Evolutionary conservation across 2,329 filamentous ascomycete genomes (phyloP).

Genomic region (Pyrenophora seminiperda): DNA sequence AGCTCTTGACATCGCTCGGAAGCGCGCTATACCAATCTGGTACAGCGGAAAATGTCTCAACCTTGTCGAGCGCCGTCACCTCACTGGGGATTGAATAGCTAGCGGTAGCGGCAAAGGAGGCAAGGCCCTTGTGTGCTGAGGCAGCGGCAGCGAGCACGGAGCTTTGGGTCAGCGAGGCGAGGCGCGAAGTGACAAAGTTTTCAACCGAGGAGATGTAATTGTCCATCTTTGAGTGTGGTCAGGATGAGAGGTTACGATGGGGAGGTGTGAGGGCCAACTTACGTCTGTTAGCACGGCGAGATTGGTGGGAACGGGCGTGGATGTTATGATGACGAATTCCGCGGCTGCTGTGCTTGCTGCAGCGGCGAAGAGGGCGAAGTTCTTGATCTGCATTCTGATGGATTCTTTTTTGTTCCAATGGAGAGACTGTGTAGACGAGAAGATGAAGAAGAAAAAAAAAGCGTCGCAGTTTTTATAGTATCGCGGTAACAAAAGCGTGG

Average conservation of each 20-base stretch:
- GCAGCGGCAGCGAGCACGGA: conserved; percentile 19
- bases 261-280: not conserved
- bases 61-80: conserved; percentile 19
- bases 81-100: conserved; percentile 20
- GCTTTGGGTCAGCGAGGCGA: conserved; percentile 21
- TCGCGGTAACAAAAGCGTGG: not conserved
- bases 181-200: conserved; percentile 15
- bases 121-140: conserved; percentile 25
- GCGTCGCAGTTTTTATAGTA: too few relatives aligned
- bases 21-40: conserved; percentile 33
- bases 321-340: conserved; percentile 31
- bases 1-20: conserved; percentile 30
- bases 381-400: conserved; percentile 26
- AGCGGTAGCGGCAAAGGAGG: conserved; percentile 30
- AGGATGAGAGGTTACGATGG: not conserved
- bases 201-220: conserved; percentile 21
- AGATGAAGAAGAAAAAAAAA: not conserved
- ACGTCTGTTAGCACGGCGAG: conserved; percentile 25
- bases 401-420: not conserved
- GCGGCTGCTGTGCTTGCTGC: conserved; percentile 25
- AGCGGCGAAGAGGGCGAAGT: conserved; percentile 21
- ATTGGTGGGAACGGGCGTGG: conserved; percentile 17
- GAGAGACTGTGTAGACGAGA: not conserved
- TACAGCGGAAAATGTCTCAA: conserved; percentile 24
- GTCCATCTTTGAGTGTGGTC: not conserved